phyloP scores from a whole-genome alignment of 2,329 filamentous ascomycete genomes.

The Byssothecium circinans region DNA sequence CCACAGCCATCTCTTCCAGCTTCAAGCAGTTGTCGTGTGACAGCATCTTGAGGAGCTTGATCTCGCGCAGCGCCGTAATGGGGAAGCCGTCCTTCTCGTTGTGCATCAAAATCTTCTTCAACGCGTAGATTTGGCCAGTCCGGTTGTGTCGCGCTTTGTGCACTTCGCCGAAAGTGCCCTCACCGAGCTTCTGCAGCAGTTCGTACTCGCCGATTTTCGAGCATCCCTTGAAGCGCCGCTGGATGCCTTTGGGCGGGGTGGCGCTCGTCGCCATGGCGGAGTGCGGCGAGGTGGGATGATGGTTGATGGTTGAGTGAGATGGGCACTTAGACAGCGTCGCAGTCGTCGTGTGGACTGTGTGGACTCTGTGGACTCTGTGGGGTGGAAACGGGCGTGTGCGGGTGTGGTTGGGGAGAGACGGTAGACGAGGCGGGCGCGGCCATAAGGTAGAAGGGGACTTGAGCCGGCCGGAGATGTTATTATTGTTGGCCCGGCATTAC shows the following conservation, averaged over 20 bases:
- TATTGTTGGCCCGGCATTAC: constrained; percentile 18
- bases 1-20: constrained; percentile 95
- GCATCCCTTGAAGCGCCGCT: constrained; percentile 75
- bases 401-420: constrained; percentile 4
- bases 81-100: constrained; percentile 99
- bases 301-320: background rate
- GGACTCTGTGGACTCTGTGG: too few species aligned
- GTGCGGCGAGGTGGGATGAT: constrained; percentile 1
- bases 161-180: constrained; percentile 96
- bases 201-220: constrained; percentile 81
- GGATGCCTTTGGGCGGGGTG: constrained; percentile 52
- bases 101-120: constrained; percentile 99
- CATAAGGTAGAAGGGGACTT: constrained; percentile 19
- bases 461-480: constrained; percentile 9
- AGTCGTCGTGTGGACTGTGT: background rate
- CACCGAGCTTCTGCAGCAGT: constrained; percentile 79
- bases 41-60: constrained; percentile 95
- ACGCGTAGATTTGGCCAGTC: constrained; percentile 74
- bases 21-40: constrained; percentile 85
- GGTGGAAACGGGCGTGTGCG: background rate
- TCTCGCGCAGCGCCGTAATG: constrained; percentile 96
- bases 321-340: constrained; percentile 13
- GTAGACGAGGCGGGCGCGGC: constrained; percentile 19
- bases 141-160: constrained; percentile 81
- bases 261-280: constrained; percentile 23